phyloP scores from a whole-genome alignment of 2,329 filamentous ascomycete species.

The Arthrocladium fulminans region DNA sequence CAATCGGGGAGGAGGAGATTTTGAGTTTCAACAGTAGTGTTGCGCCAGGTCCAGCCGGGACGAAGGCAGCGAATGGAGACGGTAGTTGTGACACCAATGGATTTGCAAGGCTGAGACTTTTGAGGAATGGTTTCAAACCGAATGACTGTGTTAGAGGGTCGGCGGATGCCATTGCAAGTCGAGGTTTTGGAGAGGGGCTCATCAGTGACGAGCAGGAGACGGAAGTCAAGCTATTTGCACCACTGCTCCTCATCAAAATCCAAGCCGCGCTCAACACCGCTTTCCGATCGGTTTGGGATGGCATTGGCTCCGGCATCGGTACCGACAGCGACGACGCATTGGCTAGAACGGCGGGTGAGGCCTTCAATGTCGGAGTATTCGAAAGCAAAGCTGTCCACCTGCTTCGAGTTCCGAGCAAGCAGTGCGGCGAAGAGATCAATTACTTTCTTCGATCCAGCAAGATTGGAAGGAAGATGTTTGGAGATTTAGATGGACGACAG shows the following conservation, averaged over 20 bases:
- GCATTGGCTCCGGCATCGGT: too few relatives aligned
- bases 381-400: not conserved
- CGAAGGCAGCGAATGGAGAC: too few relatives aligned
- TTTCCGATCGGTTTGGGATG: not conserved
- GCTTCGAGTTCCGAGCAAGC: slow-evolving; percentile 2
- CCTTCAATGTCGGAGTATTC: not conserved
- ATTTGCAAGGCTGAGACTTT: too few relatives aligned
- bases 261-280: slow-evolving; percentile 5
- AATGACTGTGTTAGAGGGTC: not conserved
- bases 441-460: not conserved
- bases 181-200: not conserved
- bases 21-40: not conserved
- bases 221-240: not conserved
- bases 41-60: too few relatives aligned
- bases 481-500: not conserved
- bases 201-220: not conserved
- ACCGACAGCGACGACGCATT: not conserved
- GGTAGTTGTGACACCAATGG: too few relatives aligned
- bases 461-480: not conserved
- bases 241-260: not conserved
- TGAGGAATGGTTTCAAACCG: too few relatives aligned
- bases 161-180: not conserved
- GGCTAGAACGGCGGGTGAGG: not conserved
- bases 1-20: not conserved
- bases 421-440: not conserved